phyloP scores from a whole-genome alignment of 257 asterid species.

The Cinchona pubescens region DNA sequence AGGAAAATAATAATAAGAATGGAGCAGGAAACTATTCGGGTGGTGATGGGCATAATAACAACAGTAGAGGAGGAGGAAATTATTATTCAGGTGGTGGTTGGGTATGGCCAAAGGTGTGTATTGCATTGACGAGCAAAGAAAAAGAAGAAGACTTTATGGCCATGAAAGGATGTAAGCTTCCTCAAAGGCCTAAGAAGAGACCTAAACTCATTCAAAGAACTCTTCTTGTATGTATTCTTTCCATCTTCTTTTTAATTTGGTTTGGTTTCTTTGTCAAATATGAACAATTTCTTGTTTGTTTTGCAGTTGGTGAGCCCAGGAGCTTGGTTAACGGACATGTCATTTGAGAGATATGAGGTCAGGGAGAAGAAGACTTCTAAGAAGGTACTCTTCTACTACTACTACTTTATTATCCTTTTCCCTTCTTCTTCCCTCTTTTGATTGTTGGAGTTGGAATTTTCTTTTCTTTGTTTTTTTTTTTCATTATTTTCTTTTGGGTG shows the following conservation, averaged over 20 bases:
- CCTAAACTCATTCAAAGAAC: constrained; percentile 49
- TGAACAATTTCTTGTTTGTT: background rate
- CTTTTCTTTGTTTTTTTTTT: too few species aligned
- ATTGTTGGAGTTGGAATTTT: too few species aligned
- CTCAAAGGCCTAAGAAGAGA: constrained; percentile 49
- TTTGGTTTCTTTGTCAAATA: background rate
- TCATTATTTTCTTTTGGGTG: background rate
- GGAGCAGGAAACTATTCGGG: too few species aligned
- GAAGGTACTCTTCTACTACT: constrained; percentile 26
- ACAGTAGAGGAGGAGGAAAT: constrained; percentile 1
- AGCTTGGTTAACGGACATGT: constrained; percentile 40
- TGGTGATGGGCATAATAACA: constrained; percentile 11
- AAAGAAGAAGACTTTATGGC: constrained; percentile 52
- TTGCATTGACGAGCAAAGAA: constrained; percentile 33
- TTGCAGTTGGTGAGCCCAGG: constrained; percentile 51
- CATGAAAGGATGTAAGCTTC: constrained; percentile 51
- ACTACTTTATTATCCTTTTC: background rate
- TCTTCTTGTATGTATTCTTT: constrained; percentile 33
- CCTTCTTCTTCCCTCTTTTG: background rate
- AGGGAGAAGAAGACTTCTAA: constrained; percentile 41
- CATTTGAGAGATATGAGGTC: constrained; percentile 41
- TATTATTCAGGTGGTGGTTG: constrained; percentile 5
- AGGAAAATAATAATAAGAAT: constrained; percentile 14
- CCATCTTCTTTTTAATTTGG: background rate
- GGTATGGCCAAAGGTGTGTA: constrained; percentile 36